Evolutionary conservation across 2,329 filamentous ascomycete genomes (phyloP), one percentile per base, ranked within the genome.

Genomic region (Endoconidiophora polonica): DNA sequence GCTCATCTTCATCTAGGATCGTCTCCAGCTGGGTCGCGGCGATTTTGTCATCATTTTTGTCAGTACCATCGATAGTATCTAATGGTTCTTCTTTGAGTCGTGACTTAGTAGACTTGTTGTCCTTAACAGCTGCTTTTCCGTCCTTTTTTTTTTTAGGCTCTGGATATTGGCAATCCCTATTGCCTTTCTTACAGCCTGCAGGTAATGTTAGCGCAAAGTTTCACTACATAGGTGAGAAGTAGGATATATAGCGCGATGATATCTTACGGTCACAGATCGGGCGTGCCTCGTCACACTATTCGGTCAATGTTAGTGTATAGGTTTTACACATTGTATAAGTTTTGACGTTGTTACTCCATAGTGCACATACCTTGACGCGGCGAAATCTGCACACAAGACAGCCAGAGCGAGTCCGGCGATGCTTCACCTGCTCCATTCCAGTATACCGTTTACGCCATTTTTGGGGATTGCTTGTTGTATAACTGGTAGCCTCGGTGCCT

Each of bases 361-460:
- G 46, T 60, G n/a, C n/a, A n/a, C n/a, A 56, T 68, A 79, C 78
- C 72, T 83, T 96, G 47, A 96, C 88, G 63, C 91, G 77, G 57
- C 91, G 77, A 58, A 81, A 81, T 53, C 91, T 77, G 65, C 91
- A 98, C 44, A 88, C 96, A 56, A 72, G 95, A 66, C 91, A 98
- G 24, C 91, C 91, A 55, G 87, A 95, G 58, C 91, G 76, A 41
- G 91, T 96, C 57, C 91, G 79, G 54, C 88, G 82, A 63, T 96
- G 90, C 65, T 96, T 96, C 57, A 93, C 83, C 59, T 83, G 81
- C 54, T 93, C 84, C 44, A 68, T 55, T 2, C 69, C 71, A 2
- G 67, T 61, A 7, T 54, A 63, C 66, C 57, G 72, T 68, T 46
- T 70, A 66, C 9, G 68, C 56, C 52, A 50, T 44, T 57, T 74